Evolutionary conservation across 495 filamentous ascomycete species (phyloP), one percentile per base, ranked within the genome.

Genomic region (Annulohypoxylon maeteangense): DNA sequence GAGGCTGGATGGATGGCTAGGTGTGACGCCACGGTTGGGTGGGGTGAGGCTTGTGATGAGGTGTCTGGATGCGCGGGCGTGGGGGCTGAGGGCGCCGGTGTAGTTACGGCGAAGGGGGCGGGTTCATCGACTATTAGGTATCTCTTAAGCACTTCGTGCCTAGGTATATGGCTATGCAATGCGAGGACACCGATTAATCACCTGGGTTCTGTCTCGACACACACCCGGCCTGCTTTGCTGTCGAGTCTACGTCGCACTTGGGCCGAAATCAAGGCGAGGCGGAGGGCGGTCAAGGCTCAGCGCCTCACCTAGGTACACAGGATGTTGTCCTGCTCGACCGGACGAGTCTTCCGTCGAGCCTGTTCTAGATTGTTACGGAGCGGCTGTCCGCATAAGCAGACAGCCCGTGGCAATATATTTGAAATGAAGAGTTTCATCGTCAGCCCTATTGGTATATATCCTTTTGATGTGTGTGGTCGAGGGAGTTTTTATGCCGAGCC

Each of bases 81-180:
- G 29, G 50, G 40, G 36, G 48, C 48, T 63, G 12, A 38, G 10
- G n/a, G 23, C n/a, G 55, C 31, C 32, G 47, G 36, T 36, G 27
- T 65, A 23, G 53, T 27, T 56, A 48, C 11, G 62, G n/a, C 16
- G 16, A 44, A 4, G 38, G 53, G 34, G 34, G 0, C 7, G 8
- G n/a, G 44, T 40, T 36, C 8, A 38, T 62, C 18, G 22, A 16
- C 16, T 63, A 54, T 51, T 12, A 34, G 50, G 7, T 54, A 32
- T 63, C 3, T 54, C 55, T 53, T 54, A 36, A 44, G n/a, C n/a
- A 18, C 40, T 22, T 38, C 50, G 27, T n/a, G n/a, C n/a, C n/a
- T n/a, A n/a, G n/a, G n/a, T 27, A 14, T 12, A 50, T 4, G 16
- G n/a, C n/a, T n/a, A n/a, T 50, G 20, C 27, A 12, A 22, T 25